These are phyloP conservation scores for Halenospora varia DNA, from an alignment of 495 filamentous ascomycete species.

Conservation along the genomic window DNA sequence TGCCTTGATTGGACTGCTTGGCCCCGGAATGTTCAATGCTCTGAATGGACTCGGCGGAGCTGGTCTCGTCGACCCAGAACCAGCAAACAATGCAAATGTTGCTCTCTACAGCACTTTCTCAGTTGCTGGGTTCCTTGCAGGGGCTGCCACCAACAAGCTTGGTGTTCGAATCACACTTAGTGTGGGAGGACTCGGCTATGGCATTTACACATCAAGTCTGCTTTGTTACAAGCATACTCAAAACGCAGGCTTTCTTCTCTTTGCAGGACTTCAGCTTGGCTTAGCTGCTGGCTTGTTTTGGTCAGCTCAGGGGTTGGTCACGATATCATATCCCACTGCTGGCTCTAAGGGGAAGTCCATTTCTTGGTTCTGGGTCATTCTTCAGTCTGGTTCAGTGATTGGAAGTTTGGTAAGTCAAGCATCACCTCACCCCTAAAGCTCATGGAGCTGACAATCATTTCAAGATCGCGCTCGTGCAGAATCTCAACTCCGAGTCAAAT, in stretches of 20 bases:
- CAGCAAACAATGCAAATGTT: constrained; percentile 59
- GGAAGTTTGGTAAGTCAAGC: constrained; percentile 43
- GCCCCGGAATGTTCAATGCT: constrained; percentile 32
- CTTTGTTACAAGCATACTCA: constrained; percentile 77
- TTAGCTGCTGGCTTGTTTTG: constrained; percentile 82
- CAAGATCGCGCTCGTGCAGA: constrained; percentile 74
- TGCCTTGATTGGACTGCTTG: not conserved
- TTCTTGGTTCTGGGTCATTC: constrained; percentile 88
- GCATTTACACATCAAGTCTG: constrained; percentile 71
- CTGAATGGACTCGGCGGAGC: constrained; percentile 68
- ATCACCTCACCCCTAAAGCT: not conserved
- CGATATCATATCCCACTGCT: constrained; percentile 89
- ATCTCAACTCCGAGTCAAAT: constrained; percentile 56
- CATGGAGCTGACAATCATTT: not conserved
- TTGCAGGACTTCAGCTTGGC: constrained; percentile 65
- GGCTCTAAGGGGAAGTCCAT: constrained; percentile 80
- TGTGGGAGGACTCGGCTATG: constrained; percentile 81
- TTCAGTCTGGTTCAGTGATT: constrained; percentile 87
- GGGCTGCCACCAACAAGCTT: constrained; percentile 67
- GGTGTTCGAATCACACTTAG: constrained; percentile 68
- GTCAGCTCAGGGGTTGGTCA: constrained; percentile 88
- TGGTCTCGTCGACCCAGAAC: constrained; percentile 58
- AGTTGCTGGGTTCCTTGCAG: constrained; percentile 82
- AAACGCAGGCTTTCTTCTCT: constrained; percentile 74
- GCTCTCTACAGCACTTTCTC: constrained; percentile 79